Base-by-base conservation (phyloP, 2,329 filamentous ascomycete genomes). In the Ceratocystiopsis sp. region DNA sequence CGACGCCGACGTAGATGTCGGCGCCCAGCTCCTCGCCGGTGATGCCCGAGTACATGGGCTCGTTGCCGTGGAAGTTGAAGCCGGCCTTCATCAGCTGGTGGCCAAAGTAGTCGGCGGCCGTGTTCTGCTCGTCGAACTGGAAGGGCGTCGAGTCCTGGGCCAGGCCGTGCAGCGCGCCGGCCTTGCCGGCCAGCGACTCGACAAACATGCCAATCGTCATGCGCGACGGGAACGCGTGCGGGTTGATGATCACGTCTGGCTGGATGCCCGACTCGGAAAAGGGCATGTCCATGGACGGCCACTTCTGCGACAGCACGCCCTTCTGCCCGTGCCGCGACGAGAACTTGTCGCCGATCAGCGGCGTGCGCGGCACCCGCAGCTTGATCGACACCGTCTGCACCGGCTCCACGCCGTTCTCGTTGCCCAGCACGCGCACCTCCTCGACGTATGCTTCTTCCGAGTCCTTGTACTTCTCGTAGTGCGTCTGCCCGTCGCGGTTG, bases 121-220 rank as follows among this genome's bases (percentile, higher is more conserved):
- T 93, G 60, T 94, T 79, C 50, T 91, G 73, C 62, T 96, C 89
- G 56, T 85, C 80, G 60, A 96, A 98, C 51, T 80, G 79, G 72
- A 95, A 98, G 0, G 91, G 91, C 0, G 91, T 96, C 38, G 78
- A 87, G 59, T 98, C 91, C 61, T 96, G 91, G 0, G 91, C 84
- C n/a, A 95, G 71, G 39, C 91, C 91, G 59, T 98, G 91, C 34
- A 98, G 73, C 14, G 89, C 84, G 39, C 91, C 91, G 11, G 89
- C 78, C 66, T 98, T 98, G 48, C 91, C 91, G 11, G 91, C 91
- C 42, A 98, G 72, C 6, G 87, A 95, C 66, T 98, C 91, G 57
- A 98, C 78, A 62, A 98, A 96, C 84, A 96, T 96, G 57, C 91
- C 91, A 57, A 98, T 98, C 17, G 91, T 98, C 91, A 98, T 98